Percentiles rank a stretch among this genome's conserved stretches.
Conservation (phyloP, 2,329 filamentous ascomycete genomes). For the Epichloe festucae region DNA sequence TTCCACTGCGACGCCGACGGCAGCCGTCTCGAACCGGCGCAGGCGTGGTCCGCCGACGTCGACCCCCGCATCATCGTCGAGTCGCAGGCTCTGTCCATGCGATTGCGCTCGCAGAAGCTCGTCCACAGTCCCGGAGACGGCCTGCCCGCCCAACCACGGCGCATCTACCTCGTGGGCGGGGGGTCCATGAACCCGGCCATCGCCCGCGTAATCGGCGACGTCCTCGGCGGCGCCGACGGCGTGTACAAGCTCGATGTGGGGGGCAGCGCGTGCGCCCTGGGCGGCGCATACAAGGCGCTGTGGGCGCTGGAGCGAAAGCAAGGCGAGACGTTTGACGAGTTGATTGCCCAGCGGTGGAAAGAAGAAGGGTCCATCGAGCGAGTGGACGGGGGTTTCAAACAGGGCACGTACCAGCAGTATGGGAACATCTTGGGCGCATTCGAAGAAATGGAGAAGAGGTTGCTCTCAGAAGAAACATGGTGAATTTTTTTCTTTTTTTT, state of each 20-base stretch:
- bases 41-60: conserved; percentile 36
- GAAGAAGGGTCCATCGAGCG: conserved; percentile 73
- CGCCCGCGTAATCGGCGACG: conserved; percentile 69
- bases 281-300: conserved; percentile 89
- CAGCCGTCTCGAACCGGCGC: conserved; percentile 29
- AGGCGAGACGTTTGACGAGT: conserved; percentile 72
- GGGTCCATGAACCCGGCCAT: conserved; percentile 80
- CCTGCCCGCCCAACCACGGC: conserved; percentile 70
- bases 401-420: conserved; percentile 65
- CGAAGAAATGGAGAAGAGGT: conserved; percentile 56
- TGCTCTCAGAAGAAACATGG: conserved; percentile 32
- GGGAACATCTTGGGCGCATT: conserved; percentile 66
- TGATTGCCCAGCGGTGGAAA: conserved; percentile 73
- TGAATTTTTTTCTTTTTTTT: conserved; percentile 1
- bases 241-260: conserved; percentile 86
- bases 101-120: conserved; percentile 68
- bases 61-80: conserved; percentile 79
- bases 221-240: conserved; percentile 78
- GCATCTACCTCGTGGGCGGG: conserved; percentile 90
- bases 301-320: conserved; percentile 67
- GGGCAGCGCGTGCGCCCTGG: conserved; percentile 86
- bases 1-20: conserved; percentile 51
- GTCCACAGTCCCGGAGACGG: conserved; percentile 41
- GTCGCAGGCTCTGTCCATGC: conserved; percentile 85
- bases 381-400: conserved; percentile 69